These are phyloP conservation scores for Auxenochlorella pyrenoidosa DNA, from an alignment of 139 green algal species.

Conservation along the genomic window DNA sequence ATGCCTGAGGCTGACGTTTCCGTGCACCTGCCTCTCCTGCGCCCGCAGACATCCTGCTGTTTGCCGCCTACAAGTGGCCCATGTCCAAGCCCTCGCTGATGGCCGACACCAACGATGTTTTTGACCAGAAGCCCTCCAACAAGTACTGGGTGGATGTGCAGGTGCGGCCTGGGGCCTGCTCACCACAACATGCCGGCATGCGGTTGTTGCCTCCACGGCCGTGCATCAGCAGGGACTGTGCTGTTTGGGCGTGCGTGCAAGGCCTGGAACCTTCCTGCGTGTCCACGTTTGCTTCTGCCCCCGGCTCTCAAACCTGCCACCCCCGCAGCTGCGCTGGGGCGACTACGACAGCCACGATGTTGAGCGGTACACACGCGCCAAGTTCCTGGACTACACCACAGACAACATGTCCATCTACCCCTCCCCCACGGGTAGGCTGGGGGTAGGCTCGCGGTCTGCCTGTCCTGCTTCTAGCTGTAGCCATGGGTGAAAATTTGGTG, in stretches of 20 bases:
- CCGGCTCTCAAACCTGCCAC: neutral
- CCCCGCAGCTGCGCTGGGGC: slow-evolving; percentile 83
- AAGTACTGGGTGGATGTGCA: slow-evolving; percentile 99
- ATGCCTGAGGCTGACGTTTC: neutral
- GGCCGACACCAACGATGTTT: slow-evolving; percentile 94
- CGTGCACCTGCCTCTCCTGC: slow-evolving; percentile 31
- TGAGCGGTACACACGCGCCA: slow-evolving; percentile 97
- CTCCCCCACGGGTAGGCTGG: slow-evolving; percentile 73
- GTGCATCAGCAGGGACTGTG: neutral
- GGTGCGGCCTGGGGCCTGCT: slow-evolving; percentile 35
- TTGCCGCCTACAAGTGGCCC: slow-evolving; percentile 97
- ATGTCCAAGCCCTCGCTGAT: slow-evolving; percentile 96
- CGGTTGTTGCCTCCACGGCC: too few relatives aligned
- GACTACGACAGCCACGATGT: slow-evolving; percentile 99
- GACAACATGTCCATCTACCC: slow-evolving; percentile 94
- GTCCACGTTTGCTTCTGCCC: neutral
- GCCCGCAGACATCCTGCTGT: slow-evolving; percentile 97
- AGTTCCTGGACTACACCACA: slow-evolving; percentile 99
- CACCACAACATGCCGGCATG: neutral
- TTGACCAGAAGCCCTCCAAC: slow-evolving; percentile 96
- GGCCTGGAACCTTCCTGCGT: neutral
- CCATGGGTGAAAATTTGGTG: too few relatives aligned
- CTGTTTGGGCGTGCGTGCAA: too few relatives aligned
- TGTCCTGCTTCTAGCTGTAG: too few relatives aligned
- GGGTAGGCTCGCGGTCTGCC: too few relatives aligned